phyloP scores from a whole-genome alignment of 805 yeast species.

The Pichia manshurica region DNA sequence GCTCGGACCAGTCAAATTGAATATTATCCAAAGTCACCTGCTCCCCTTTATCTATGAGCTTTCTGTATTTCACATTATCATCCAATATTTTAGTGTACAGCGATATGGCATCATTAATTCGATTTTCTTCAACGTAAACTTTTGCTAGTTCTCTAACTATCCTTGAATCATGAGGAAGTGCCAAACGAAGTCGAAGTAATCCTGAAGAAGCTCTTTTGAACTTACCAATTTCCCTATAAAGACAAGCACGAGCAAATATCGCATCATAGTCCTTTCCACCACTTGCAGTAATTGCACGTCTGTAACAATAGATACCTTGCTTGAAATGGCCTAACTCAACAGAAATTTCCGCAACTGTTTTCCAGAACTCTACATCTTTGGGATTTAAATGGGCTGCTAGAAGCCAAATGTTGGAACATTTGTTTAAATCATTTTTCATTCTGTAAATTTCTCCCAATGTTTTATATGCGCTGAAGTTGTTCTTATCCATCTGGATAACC shows the following conservation, averaged over 20 bases:
- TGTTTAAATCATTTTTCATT: slow-evolving; percentile 57
- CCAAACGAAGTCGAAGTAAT: slow-evolving; percentile 50
- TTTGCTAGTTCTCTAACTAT: slow-evolving; percentile 59
- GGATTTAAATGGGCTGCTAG: slow-evolving; percentile 74
- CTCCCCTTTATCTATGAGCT: slow-evolving; percentile 20
- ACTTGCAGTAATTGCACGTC: slow-evolving; percentile 49
- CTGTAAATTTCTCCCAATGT: slow-evolving; percentile 81
- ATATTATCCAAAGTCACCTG: slow-evolving; percentile 32
- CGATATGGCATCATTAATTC: slow-evolving; percentile 69
- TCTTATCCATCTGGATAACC: slow-evolving; percentile 72
- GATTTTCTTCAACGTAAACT: slow-evolving; percentile 44
- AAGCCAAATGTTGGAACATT: slow-evolving; percentile 77
- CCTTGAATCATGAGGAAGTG: slow-evolving; percentile 54
- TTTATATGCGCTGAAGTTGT: slow-evolving; percentile 77
- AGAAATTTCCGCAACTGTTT: slow-evolving; percentile 64
- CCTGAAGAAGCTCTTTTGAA: slow-evolving; percentile 70
- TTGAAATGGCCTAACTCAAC: slow-evolving; percentile 59
- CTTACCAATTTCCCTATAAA: slow-evolving; percentile 62
- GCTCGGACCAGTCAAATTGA: slow-evolving; percentile 78
- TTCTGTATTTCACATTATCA: slow-evolving; percentile 45
- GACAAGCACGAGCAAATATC: slow-evolving; percentile 57
- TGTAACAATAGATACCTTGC: slow-evolving; percentile 76
- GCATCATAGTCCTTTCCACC: slow-evolving; percentile 45
- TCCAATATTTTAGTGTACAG: slow-evolving; percentile 61
- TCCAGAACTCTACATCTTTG: slow-evolving; percentile 74